Evolutionary conservation across 306 rosid genomes (phyloP), one percentile per base, ranked within the genome.

Genomic region (Coriaria nepalensis): DNA sequence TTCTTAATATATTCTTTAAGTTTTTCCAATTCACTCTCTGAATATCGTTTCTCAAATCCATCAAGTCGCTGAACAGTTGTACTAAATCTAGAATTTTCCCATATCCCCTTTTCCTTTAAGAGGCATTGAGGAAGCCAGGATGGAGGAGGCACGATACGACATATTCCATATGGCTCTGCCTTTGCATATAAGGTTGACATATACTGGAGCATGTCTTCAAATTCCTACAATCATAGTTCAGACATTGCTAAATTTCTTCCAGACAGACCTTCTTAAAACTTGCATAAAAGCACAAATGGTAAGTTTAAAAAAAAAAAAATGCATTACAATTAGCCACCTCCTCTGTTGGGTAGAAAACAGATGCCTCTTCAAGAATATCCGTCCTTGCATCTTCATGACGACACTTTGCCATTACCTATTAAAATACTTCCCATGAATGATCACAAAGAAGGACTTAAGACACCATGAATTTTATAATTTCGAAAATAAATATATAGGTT

Each of bases 361-460:
- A 79, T 67, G 75, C 87, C 48, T 81, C 86, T 67, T 77, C 72
- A 36, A 77, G 67, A 53, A 38, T 29, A 52, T 77, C 82, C 36
- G 47, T 62, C 75, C 59, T 77, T 51, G 87, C 80, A 50, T 71
- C 85, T 49, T 73, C 68, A 8, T 95, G 92, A 66, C 20, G 76
- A 87, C 95, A 85, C 63, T 83, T 81, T 52, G 87, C 87, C 35
- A 73, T 71, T 52, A 90, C 94, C 98, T 90, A 71, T 54, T 61
- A 52, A 69, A 60, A 52, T 59, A 55, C 49, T 56, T 55, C n/a
- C 32, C 37, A 64, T 51, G 45, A 65, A 57, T 35, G 49, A 59
- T 32, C 43, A 44, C n/a, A 60, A 54, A n/a, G 13, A 37, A 47
- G 56, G 37, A 49, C 51, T 47, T 47, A 37, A 12, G 29, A 43